Evolutionary conservation across 1,284 basidiomycete species (phyloP), one percentile per base, ranked within the genome.

Genomic region (Papiliotrema nemorosa): DNA sequence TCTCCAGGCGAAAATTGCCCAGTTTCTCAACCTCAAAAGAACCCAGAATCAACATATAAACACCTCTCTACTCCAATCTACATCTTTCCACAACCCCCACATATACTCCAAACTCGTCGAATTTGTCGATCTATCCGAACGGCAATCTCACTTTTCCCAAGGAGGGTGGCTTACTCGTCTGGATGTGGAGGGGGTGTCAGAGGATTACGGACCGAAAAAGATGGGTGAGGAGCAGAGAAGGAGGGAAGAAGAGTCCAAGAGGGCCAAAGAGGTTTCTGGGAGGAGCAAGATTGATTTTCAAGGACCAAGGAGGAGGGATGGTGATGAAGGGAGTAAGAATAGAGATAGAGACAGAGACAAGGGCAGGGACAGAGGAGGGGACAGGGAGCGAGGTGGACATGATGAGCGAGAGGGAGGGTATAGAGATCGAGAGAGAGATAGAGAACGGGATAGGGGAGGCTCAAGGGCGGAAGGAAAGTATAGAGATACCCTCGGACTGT

Each of bases 81-180:
- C 89, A 24, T 83, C 89, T 0, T 97, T 97, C 74, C 85, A 90
- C 25, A 97, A 98, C 65, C 94, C 94, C 0, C 88, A 96, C 68
- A 82, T 97, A 12, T 94, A 94, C 70, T 79, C 87, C 3, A 90
- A 92, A 61, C 82, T 98, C 1, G 73, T 97, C 52, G 85, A 91
- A 66, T 88, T 93, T 72, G 84, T 94, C 10, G 85, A 86, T 53
- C 85, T 96, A 13, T 85, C 93, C 64, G 94, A 98, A 71, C 82
- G 84, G 12, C 78, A 81, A 13, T 86, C 85, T 0, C 88, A 89
- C 58, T 92, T 92, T 63, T 85, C 87, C n/a, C 38, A 46, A 25
- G 57, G 62, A 31, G 64, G 68, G n/a, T 73, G 64, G 69, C 33
- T 72, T 14, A 68, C 66, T 2, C 61, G 67, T 14, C 54, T 50